phyloP scores from a whole-genome alignment of 768 basidiomycete genomes.

The Leucosporidium yakuticum region DNA sequence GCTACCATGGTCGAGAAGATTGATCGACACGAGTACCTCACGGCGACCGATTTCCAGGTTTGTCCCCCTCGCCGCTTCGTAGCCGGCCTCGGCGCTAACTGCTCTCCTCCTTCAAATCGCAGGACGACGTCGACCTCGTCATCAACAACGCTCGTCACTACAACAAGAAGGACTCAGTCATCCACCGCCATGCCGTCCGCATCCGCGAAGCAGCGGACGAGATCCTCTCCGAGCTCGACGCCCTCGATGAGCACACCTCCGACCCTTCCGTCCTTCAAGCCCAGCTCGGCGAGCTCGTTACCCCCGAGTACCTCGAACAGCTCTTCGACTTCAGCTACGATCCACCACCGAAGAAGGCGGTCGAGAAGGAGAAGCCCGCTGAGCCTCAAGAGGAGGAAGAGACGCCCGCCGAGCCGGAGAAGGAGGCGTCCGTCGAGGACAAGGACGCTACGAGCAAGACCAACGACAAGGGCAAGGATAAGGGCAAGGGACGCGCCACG shows the following conservation, averaged over 20 bases:
- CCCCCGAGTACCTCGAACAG: not conserved
- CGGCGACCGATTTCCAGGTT: conserved; percentile 63
- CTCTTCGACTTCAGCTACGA: conserved; percentile 9
- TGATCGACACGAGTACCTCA: conserved; percentile 73
- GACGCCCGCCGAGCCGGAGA: too few relatives aligned
- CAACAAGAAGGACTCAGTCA: conserved; percentile 67
- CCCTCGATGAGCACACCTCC: conserved; percentile 43
- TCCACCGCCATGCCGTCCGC: conserved; percentile 62
- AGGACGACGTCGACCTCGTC: conserved; percentile 68
- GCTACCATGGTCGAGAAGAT: conserved; percentile 82
- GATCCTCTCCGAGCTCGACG: conserved; percentile 45
- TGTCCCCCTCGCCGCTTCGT: not conserved
- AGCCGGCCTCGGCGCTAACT: not conserved
- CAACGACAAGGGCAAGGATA: not conserved
- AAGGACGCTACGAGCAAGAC: not conserved
- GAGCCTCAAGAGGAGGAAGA: not conserved
- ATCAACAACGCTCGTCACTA: conserved; percentile 84
- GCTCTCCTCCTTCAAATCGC: not conserved
- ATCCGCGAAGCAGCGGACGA: conserved; percentile 52
- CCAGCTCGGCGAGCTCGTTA: conserved; percentile 3
- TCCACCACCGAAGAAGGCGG: not conserved
- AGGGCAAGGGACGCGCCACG: not conserved
- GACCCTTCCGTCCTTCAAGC: conserved; percentile 11
- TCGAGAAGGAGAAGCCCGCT: not conserved
- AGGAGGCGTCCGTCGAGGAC: not conserved